Percentiles rank a stretch among this genome's conserved stretches.
These are phyloP conservation scores for Phialocephala sp. DNA, from an alignment of 2,329 filamentous ascomycete genomes.

Conservation along the genomic window DNA sequence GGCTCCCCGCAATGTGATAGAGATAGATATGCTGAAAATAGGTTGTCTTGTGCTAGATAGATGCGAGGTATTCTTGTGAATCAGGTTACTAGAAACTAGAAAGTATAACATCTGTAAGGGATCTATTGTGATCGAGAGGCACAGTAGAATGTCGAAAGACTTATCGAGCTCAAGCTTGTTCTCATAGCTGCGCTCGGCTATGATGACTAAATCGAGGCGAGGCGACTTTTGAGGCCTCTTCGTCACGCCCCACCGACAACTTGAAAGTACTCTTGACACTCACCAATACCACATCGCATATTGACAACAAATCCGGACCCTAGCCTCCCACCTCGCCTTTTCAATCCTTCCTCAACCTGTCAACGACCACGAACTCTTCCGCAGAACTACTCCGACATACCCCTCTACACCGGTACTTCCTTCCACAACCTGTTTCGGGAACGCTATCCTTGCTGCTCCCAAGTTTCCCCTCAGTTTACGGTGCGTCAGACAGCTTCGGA, in stretches of 20 bases:
- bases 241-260: conserved; percentile 30
- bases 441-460: conserved; percentile 35
- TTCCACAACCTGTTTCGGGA: conserved; percentile 27
- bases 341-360: conserved; percentile 23
- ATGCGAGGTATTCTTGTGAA: neutral
- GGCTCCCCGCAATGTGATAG: neutral
- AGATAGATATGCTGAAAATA: neutral
- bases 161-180: too few relatives aligned
- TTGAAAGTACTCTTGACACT: conserved; percentile 24
- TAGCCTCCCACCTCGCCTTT: conserved; percentile 1
- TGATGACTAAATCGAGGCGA: conserved; percentile 1
- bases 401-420: conserved; percentile 34
- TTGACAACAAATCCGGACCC: conserved; percentile 13
- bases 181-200: neutral
- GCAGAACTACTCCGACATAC: conserved; percentile 5
- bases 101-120: neutral
- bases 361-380: conserved; percentile 6
- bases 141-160: too few relatives aligned
- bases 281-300: conserved; percentile 19
- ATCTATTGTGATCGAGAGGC: too few relatives aligned
- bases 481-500: conserved; percentile 25
- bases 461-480: conserved; percentile 35
- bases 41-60: neutral
- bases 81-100: neutral
- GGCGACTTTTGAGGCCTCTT: neutral